Conservation (phyloP, 805 yeast species). For the Ogataea nonfermentans region DNA sequence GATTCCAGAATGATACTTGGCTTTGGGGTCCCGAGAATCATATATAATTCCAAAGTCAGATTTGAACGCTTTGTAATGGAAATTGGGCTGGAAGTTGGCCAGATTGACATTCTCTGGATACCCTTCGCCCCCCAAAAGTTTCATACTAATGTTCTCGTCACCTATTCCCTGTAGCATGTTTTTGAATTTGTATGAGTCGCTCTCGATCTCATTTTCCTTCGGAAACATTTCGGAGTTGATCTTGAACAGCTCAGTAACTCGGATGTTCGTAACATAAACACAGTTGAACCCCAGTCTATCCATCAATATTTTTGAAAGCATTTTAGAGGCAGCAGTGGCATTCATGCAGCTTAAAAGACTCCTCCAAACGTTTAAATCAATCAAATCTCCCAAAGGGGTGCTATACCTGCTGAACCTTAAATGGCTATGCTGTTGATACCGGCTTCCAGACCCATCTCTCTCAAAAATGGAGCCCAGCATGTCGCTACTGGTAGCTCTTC, state of each 20-base stretch:
- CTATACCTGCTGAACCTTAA: constrained; percentile 41
- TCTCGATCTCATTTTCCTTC: constrained; percentile 40
- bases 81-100: constrained; percentile 23
- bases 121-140: constrained; percentile 47
- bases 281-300: constrained; percentile 38
- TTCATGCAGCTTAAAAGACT: constrained; percentile 37
- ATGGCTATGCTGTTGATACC: constrained; percentile 50
- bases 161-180: constrained; percentile 37
- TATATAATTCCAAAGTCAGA: constrained; percentile 54
- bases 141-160: constrained; percentile 41
- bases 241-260: constrained; percentile 45
- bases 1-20: constrained; percentile 46
- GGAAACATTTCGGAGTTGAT: constrained; percentile 46
- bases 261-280: constrained; percentile 50
- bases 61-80: constrained; percentile 45
- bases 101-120: constrained; percentile 21
- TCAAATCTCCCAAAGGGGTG: constrained; percentile 25
- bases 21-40: constrained; percentile 29
- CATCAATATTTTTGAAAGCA: constrained; percentile 38
- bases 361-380: constrained; percentile 38
- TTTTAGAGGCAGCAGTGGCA: constrained; percentile 43
- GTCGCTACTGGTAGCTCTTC: constrained; percentile 54
- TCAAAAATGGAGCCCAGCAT: constrained; percentile 47
- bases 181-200: constrained; percentile 42
- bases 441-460: constrained; percentile 62